Conservation (phyloP, 116 monocot species). For the Iris pallida region DNA sequence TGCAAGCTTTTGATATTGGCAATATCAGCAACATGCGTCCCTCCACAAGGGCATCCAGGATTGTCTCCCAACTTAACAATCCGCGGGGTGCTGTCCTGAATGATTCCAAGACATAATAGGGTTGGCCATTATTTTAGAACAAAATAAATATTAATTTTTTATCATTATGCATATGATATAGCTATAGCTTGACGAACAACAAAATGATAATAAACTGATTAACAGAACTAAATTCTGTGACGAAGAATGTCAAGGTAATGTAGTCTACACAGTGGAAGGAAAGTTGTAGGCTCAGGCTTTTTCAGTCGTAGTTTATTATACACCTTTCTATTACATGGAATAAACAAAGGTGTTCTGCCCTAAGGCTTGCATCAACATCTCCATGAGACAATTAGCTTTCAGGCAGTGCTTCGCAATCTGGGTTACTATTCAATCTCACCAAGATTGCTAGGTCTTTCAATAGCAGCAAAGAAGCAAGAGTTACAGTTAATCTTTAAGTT, state of each 20-base stretch:
- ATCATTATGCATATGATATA: background rate
- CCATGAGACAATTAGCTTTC: too few relatives aligned
- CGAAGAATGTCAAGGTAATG: background rate
- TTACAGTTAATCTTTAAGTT: too few relatives aligned
- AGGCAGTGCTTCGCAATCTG: too few relatives aligned
- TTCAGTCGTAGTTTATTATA: too few relatives aligned
- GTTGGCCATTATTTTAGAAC: background rate
- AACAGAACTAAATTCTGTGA: background rate
- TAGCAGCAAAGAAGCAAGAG: too few relatives aligned
- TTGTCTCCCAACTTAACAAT: slow-evolving; percentile 61
- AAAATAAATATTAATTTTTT: background rate
- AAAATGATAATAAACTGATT: background rate
- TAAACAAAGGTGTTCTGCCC: too few relatives aligned
- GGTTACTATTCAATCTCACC: too few relatives aligned
- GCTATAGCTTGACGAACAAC: background rate
- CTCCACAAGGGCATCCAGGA: slow-evolving; percentile 78
- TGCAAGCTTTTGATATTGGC: slow-evolving; percentile 48
- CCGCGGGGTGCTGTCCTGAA: slow-evolving; percentile 60
- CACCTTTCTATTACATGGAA: too few relatives aligned
- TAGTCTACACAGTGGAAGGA: background rate
- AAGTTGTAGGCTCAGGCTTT: background rate
- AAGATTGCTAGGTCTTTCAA: too few relatives aligned
- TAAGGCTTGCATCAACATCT: too few relatives aligned
- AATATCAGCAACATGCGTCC: slow-evolving; percentile 81
- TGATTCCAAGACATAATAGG: slow-evolving; percentile 6